A percentile compares a stretch with the other conserved stretches of the same genome.
These are phyloP conservation scores for Psidium guajava DNA, from an alignment of 345 rosid species.

Conservation along the genomic window DNA sequence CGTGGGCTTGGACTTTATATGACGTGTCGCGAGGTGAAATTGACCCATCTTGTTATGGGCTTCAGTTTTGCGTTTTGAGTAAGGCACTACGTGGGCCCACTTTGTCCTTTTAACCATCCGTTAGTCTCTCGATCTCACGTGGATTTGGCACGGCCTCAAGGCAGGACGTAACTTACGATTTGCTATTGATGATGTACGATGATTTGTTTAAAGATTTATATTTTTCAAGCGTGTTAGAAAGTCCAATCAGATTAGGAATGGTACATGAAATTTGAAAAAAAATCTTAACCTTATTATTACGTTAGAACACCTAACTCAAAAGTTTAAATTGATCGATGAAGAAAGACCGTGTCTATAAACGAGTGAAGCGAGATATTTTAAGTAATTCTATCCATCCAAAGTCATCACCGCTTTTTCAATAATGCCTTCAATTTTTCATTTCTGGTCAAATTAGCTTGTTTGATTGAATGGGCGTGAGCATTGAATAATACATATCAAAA, in stretches of 20 bases:
- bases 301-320: background rate
- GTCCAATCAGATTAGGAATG: background rate
- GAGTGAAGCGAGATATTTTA: background rate
- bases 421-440: background rate
- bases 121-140: background rate
- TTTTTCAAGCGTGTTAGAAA: background rate
- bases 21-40: background rate
- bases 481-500: background rate
- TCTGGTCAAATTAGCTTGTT: background rate
- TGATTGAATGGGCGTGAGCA: background rate
- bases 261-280: background rate
- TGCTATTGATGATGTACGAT: background rate
- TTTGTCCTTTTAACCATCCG: background rate
- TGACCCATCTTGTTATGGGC: background rate
- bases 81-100: background rate
- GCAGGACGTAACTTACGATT: background rate
- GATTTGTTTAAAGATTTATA: background rate
- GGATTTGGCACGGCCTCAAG: background rate
- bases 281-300: fast-evolving
- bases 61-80: background rate
- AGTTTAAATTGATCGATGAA: background rate
- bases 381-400: background rate
- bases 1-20: background rate
- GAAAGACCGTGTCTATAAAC: too few species aligned
- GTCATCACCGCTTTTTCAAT: background rate